phyloP scores from a whole-genome alignment of 345 rosid genomes.

The Melastoma malabathricum region DNA sequence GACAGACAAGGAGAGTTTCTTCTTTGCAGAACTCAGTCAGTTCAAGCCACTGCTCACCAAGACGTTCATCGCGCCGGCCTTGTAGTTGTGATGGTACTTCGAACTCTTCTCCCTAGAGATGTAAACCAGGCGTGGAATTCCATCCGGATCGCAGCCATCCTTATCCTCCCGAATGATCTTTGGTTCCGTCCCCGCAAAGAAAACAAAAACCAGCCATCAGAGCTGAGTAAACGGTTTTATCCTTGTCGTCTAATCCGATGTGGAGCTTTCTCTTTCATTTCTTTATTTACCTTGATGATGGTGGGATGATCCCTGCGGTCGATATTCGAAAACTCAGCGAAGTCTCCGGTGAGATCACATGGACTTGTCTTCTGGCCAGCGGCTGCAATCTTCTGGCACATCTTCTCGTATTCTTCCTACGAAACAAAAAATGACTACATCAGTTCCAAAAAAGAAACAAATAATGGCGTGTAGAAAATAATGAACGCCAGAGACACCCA shows the following conservation, averaged over 20 bases:
- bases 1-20: neutral
- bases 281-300: too few species aligned
- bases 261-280: too few species aligned
- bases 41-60: slow-evolving; percentile 26
- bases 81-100: too few species aligned
- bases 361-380: slow-evolving; percentile 13
- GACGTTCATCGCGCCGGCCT: neutral
- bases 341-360: slow-evolving; percentile 18
- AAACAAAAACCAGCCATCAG: neutral
- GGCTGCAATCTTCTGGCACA: slow-evolving; percentile 23
- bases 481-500: too few species aligned
- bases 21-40: neutral
- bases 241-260: slow-evolving; percentile 21
- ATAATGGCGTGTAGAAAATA: too few species aligned
- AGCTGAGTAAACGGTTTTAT: neutral
- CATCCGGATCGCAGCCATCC: too few species aligned
- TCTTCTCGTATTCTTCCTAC: slow-evolving; percentile 38
- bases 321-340: slow-evolving; percentile 19
- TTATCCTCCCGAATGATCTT: slow-evolving; percentile 3
- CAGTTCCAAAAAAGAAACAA: too few species aligned
- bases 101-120: slow-evolving; percentile 23
- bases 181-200: neutral
- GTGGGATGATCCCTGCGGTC: too few species aligned
- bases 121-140: too few species aligned
- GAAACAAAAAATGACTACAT: too few species aligned